Evolutionary conservation across 2,329 filamentous ascomycete genomes (phyloP).

Genomic region (Penicillium brevicompactum): DNA sequence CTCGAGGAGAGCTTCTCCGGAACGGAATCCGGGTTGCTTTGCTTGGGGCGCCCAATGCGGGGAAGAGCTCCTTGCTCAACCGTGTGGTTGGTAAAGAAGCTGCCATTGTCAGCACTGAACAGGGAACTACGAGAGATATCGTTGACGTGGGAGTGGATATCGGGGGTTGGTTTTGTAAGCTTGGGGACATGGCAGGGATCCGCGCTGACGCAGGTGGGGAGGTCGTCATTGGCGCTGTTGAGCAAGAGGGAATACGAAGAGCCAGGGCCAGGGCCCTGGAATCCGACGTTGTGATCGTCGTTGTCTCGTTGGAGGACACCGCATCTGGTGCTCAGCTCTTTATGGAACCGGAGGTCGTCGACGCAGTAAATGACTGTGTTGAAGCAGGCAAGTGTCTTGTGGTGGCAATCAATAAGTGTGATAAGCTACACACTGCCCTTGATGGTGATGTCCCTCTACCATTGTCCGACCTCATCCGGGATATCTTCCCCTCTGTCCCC

Average conservation of each 20-base stretch:
- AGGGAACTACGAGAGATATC: slow-evolving; percentile 90
- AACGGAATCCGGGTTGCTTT: slow-evolving; percentile 85
- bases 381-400: slow-evolving; percentile 56
- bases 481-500: slow-evolving; percentile 47
- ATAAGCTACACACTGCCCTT: slow-evolving; percentile 43
- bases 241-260: slow-evolving; percentile 86
- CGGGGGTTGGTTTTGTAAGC: slow-evolving; percentile 85
- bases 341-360: slow-evolving; percentile 60
- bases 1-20: slow-evolving; percentile 79
- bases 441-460: slow-evolving; percentile 18
- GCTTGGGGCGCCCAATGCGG: slow-evolving; percentile 88
- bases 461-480: slow-evolving; percentile 42
- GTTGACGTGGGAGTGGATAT: slow-evolving; percentile 91
- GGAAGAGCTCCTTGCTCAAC: slow-evolving; percentile 94
- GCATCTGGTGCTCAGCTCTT: slow-evolving; percentile 32
- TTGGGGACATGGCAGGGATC: slow-evolving; percentile 93
- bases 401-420: slow-evolving; percentile 64
- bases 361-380: slow-evolving; percentile 55
- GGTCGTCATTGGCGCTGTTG: slow-evolving; percentile 67
- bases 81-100: slow-evolving; percentile 86
- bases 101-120: slow-evolving; percentile 90
- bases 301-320: slow-evolving; percentile 70
- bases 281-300: slow-evolving; percentile 81
- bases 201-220: slow-evolving; percentile 50
- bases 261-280: slow-evolving; percentile 79